Percentiles rank a stretch among this genome's conserved stretches.
phyloP scores from a whole-genome alignment of 345 rosid species.

The Laguncularia racemosa region DNA sequence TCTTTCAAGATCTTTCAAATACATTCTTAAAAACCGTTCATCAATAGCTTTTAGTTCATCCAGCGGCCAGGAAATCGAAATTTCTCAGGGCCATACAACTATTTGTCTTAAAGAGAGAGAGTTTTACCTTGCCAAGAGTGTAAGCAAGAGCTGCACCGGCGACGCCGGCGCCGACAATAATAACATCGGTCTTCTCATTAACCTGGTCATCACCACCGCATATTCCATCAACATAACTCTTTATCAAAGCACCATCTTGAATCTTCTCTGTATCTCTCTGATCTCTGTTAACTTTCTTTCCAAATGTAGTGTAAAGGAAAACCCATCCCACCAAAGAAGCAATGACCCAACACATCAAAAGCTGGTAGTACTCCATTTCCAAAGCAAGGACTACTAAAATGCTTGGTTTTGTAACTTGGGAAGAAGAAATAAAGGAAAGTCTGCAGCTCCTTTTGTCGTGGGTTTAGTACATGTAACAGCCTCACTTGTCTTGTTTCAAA shows the following conservation, averaged over 20 bases:
- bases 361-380: slow-evolving; percentile 6
- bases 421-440: not conserved
- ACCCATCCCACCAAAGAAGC: slow-evolving; percentile 10
- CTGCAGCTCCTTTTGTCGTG: not conserved
- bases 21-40: too few relatives aligned
- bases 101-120: not conserved
- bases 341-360: slow-evolving; percentile 10
- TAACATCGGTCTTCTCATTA: slow-evolving; percentile 12
- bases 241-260: not conserved
- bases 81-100: too few relatives aligned
- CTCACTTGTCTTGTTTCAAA: too few relatives aligned
- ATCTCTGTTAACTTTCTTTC: slow-evolving; percentile 10
- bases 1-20: too few relatives aligned
- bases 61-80: too few relatives aligned
- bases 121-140: slow-evolving; percentile 38
- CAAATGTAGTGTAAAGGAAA: slow-evolving; percentile 2
- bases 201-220: not conserved
- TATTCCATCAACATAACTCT: not conserved
- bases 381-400: not conserved
- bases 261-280: not conserved
- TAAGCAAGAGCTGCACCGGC: slow-evolving; percentile 60
- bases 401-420: not conserved
- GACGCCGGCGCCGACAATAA: slow-evolving; percentile 41
- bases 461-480: too few relatives aligned
- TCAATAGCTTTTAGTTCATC: too few relatives aligned